These are phyloP conservation scores for Hirsutella rhossiliensis DNA, from an alignment of 2,329 filamentous ascomycete genomes.

Conservation along the genomic window DNA sequence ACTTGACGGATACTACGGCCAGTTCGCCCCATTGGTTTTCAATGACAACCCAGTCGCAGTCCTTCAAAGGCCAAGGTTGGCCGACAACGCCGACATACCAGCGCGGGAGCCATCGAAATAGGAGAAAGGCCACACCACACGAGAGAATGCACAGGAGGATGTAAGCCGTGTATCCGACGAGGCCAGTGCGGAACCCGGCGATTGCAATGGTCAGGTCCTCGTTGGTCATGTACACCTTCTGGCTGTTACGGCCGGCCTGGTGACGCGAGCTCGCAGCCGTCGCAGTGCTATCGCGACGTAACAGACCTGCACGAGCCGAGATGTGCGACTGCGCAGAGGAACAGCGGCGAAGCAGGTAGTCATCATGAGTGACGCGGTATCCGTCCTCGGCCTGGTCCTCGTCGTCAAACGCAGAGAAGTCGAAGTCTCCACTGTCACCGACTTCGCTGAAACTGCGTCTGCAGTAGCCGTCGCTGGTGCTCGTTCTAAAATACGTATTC, in stretches of 20 bases:
- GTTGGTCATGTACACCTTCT: conserved; percentile 87
- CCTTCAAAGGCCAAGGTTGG: conserved; percentile 50
- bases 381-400: conserved; percentile 28
- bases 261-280: conserved; percentile 55
- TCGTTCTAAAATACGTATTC: conserved; percentile 16
- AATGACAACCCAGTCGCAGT: conserved; percentile 84
- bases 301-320: conserved; percentile 51
- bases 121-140: conserved; percentile 65
- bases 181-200: conserved; percentile 77
- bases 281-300: conserved; percentile 56
- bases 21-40: conserved; percentile 98
- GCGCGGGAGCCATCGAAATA: conserved; percentile 81
- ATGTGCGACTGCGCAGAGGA: conserved; percentile 48
- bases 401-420: conserved; percentile 27
- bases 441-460: conserved; percentile 23
- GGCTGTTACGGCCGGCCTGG: conserved; percentile 52
- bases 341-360: conserved; percentile 43
- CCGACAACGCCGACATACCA: conserved; percentile 75
- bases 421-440: conserved; percentile 26
- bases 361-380: conserved; percentile 25
- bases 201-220: conserved; percentile 92
- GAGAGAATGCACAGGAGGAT: conserved; percentile 58
- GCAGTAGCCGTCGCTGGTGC: conserved; percentile 11
- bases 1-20: conserved; percentile 56
- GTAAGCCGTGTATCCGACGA: conserved; percentile 57